A percentile compares a stretch with the other conserved stretches of the same genome.
Conservation (phyloP, 2,329 filamentous ascomycete genomes). For the Aspergillus transmontanensis region DNA sequence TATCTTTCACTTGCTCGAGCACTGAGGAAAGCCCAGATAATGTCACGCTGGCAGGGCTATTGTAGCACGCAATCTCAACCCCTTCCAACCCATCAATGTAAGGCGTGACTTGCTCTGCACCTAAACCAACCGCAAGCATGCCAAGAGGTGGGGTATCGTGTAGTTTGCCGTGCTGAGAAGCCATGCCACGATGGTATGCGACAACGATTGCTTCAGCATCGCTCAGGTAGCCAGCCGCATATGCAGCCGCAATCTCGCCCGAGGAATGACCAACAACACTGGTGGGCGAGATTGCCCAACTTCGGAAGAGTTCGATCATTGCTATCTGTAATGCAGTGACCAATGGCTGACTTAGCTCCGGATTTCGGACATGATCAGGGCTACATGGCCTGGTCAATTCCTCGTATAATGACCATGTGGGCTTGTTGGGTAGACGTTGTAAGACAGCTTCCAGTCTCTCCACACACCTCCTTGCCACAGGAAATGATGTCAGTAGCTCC, state of each 20-base stretch:
- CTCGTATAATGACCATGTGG: conserved; percentile 14
- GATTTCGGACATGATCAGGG: not conserved
- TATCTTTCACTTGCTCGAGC: conserved; percentile 11
- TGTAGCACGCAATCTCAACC: conserved; percentile 21
- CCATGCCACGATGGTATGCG: conserved; percentile 48
- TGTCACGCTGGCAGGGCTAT: conserved; percentile 20
- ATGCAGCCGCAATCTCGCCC: conserved; percentile 54
- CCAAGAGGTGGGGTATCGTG: not conserved
- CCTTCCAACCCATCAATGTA: conserved; percentile 6
- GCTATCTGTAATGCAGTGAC: conserved; percentile 24
- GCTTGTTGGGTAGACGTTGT: not conserved
- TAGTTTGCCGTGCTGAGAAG: not conserved
- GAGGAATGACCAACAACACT: conserved; percentile 51
- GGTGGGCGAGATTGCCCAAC: conserved; percentile 8
- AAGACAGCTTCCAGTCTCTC: conserved; percentile 4
- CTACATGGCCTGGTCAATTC: conserved; percentile 9
- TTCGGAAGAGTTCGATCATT: conserved; percentile 14
- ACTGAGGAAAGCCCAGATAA: conserved; percentile 16
- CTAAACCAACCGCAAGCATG: conserved; percentile 23
- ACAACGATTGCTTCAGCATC: conserved; percentile 43
- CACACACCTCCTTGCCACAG: not conserved
- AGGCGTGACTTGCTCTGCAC: conserved; percentile 2
- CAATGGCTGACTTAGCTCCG: conserved; percentile 17
- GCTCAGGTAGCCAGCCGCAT: conserved; percentile 48
- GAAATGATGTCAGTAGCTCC: conserved; percentile 3